A percentile compares a stretch with the other conserved stretches of the same genome.
Evolutionary conservation across 108 stramenopile species (phyloP).

Genomic region (Bacterosira constricta): DNA sequence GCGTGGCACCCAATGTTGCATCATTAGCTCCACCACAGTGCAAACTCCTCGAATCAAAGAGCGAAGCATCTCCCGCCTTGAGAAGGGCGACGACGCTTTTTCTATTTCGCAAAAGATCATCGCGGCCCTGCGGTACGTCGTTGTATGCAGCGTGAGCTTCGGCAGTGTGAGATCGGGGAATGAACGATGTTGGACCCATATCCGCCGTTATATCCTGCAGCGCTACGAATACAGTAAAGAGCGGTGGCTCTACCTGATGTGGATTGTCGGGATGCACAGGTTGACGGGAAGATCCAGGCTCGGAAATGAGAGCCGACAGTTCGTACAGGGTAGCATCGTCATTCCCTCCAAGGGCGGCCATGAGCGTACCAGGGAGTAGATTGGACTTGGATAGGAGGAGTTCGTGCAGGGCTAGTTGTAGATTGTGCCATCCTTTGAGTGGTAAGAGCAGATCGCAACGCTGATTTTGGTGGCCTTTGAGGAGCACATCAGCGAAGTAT

Average conservation of each 20-base stretch:
- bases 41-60: slow-evolving; percentile 58
- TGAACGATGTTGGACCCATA: slow-evolving; percentile 68
- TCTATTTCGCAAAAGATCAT: slow-evolving; percentile 30
- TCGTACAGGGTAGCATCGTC: too few relatives aligned
- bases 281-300: slow-evolving; percentile 55
- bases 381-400: too few relatives aligned
- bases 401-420: too few relatives aligned
- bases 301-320: slow-evolving; percentile 56
- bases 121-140: slow-evolving; percentile 4
- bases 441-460: too few relatives aligned
- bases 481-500: too few relatives aligned
- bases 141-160: slow-evolving; percentile 23
- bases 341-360: too few relatives aligned
- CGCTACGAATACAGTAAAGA: slow-evolving; percentile 63
- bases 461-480: too few relatives aligned
- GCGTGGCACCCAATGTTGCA: slow-evolving; percentile 20
- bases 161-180: slow-evolving; percentile 42
- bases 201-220: slow-evolving; percentile 61
- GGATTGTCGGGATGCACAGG: slow-evolving; percentile 63
- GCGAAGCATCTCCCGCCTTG: slow-evolving; percentile 51
- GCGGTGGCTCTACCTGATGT: slow-evolving; percentile 42
- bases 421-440: too few relatives aligned
- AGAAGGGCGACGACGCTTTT: slow-evolving; percentile 31
- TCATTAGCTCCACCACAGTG: slow-evolving; percentile 67
- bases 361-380: too few relatives aligned